Percentiles rank a stretch among this genome's conserved stretches.
Evolutionary conservation across 2,329 filamentous ascomycete genomes (phyloP).

Genomic region (Penicillium freii): DNA sequence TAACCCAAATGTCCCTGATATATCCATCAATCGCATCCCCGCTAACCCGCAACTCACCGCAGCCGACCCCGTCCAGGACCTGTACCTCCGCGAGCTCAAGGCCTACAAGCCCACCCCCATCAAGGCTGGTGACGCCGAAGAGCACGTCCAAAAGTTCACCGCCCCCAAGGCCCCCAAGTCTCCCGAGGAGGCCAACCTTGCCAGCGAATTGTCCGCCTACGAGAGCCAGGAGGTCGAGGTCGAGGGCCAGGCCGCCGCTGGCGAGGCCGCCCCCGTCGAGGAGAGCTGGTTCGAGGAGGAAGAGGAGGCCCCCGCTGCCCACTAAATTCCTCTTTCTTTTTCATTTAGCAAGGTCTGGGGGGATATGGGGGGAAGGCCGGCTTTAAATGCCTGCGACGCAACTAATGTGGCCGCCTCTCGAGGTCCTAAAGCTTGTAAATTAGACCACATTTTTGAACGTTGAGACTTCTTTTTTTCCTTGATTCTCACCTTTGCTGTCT

Average conservation of each 20-base stretch:
- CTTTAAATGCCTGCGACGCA: conserved; percentile 19
- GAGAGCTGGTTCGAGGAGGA: conserved; percentile 83
- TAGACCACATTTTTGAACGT: conserved; percentile 27
- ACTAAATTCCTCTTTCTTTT: conserved; percentile 36
- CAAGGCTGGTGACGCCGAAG: conserved; percentile 84
- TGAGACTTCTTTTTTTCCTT: conserved; percentile 23
- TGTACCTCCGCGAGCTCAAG: conserved; percentile 95
- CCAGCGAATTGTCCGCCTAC: conserved; percentile 88
- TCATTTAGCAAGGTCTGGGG: conserved; percentile 30
- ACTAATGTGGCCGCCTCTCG: conserved; percentile 23
- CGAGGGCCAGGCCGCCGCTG: conserved; percentile 73
- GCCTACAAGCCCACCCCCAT: conserved; percentile 82
- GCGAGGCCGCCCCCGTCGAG: conserved; percentile 60
- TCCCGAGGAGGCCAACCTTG: conserved; percentile 91
- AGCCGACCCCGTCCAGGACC: conserved; percentile 97
- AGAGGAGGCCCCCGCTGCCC: conserved; percentile 49
- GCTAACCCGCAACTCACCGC: conserved; percentile 26
- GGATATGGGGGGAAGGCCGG: conserved; percentile 28
- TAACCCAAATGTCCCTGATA: not conserved
- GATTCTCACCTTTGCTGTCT: not conserved
- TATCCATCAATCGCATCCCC: conserved; percentile 6
- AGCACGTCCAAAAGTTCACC: conserved; percentile 84
- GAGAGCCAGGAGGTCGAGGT: conserved; percentile 92
- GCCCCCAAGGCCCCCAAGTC: conserved; percentile 78
- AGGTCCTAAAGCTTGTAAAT: conserved; percentile 31